phyloP scores from a whole-genome alignment of 164 flowering plant species.

The Vitis rupestris region DNA sequence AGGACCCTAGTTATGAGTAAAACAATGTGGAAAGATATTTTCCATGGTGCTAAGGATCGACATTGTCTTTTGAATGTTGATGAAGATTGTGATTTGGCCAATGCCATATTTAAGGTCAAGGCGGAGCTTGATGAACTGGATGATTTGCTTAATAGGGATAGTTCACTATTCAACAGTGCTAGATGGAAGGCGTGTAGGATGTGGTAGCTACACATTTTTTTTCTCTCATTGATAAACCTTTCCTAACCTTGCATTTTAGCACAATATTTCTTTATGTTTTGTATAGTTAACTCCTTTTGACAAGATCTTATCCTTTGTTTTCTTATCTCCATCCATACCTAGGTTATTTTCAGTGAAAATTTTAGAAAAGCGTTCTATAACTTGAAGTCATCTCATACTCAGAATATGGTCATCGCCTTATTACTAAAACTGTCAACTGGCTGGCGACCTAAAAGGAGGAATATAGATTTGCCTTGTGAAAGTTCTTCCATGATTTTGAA shows the following conservation, averaged over 20 bases:
- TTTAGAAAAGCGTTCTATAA: constrained; percentile 15
- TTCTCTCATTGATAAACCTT: too few species aligned
- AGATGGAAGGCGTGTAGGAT: constrained; percentile 24
- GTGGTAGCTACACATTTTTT: too few species aligned
- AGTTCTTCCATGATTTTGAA: constrained; percentile 23
- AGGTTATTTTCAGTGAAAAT: constrained; percentile 37
- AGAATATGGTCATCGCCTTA: constrained; percentile 22
- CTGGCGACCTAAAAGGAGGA: constrained; percentile 30
- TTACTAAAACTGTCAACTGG: constrained; percentile 40
- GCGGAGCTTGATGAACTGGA: constrained; percentile 16
- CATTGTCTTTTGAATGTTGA: constrained; percentile 23
- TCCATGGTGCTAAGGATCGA: constrained; percentile 22
- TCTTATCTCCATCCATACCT: neutral
- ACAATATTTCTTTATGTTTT: too few species aligned
- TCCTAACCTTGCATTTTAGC: too few species aligned
- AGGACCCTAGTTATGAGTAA: constrained; percentile 23
- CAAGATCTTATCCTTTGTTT: neutral
- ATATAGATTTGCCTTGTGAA: constrained; percentile 2
- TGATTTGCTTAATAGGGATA: constrained; percentile 12
- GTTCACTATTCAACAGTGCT: constrained; percentile 18
- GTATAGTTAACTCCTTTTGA: too few species aligned
- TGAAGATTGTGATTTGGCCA: constrained; percentile 19
- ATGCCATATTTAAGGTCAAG: constrained; percentile 8
- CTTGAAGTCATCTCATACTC: constrained; percentile 4
- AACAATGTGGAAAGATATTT: constrained; percentile 27